Percentiles rank a stretch among this genome's conserved stretches.
Conservation (phyloP, 176 grass and related monocot species). For the Oryza glumipatula region DNA sequence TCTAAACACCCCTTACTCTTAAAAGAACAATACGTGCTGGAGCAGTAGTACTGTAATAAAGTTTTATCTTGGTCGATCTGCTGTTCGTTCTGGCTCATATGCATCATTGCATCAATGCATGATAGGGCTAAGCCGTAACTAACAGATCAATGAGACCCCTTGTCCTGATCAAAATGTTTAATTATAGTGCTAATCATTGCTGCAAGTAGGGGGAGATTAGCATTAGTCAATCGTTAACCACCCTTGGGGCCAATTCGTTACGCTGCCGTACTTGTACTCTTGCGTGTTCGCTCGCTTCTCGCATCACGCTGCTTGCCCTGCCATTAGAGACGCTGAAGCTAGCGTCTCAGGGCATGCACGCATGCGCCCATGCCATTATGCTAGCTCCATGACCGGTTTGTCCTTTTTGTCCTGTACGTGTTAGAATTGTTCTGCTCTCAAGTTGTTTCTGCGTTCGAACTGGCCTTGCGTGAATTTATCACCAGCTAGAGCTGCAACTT, state of each 20-base stretch:
- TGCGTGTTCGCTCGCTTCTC: not conserved
- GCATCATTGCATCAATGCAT: not conserved
- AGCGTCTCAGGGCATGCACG: not conserved
- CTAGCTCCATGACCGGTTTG: not conserved
- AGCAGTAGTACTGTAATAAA: not conserved
- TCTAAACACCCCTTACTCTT: not conserved
- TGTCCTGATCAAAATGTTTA: not conserved
- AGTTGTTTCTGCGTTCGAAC: not conserved
- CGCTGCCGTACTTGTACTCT: not conserved
- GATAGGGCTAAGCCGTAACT: not conserved
- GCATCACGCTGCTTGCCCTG: not conserved
- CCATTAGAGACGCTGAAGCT: not conserved
- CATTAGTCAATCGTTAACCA: not conserved
- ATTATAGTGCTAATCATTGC: not conserved
- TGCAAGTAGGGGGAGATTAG: not conserved
- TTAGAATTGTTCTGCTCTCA: not conserved
- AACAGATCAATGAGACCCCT: not conserved
- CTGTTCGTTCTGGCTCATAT: not conserved
- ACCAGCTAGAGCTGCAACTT: not conserved
- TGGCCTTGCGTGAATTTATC: not conserved
- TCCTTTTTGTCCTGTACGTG: not conserved
- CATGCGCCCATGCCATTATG: no score
- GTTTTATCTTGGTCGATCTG: no score
- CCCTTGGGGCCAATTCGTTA: not conserved
- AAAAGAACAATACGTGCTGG: not conserved